phyloP scores from a whole-genome alignment of 202 grass and related monocot species.

The Schoenoplectus triqueter region DNA sequence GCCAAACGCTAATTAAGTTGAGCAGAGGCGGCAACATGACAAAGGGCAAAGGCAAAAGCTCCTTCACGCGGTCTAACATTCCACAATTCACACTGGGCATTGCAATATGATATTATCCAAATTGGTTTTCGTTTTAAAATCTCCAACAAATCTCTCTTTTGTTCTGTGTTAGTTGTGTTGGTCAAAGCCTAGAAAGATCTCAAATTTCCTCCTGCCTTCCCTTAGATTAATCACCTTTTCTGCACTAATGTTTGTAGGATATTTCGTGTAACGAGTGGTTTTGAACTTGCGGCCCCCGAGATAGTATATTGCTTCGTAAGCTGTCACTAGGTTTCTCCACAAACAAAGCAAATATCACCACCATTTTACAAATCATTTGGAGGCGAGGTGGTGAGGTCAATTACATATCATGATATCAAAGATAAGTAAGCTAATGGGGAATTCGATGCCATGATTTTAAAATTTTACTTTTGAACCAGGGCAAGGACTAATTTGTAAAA shows the following conservation, averaged over 20 bases:
- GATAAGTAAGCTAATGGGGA: not conserved
- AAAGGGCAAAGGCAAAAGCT: not conserved
- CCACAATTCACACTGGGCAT: not conserved
- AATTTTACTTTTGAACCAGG: not conserved
- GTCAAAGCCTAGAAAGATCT: slow-evolving; percentile 11
- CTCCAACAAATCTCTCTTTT: not conserved
- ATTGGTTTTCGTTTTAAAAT: slow-evolving; percentile 21
- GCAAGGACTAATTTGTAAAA: not conserved
- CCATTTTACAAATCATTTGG: too few species aligned
- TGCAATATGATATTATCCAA: not conserved
- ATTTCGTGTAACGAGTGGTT: too few species aligned
- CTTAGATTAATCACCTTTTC: too few species aligned
- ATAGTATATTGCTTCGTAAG: too few species aligned
- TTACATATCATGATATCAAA: too few species aligned
- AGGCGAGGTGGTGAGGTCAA: too few species aligned
- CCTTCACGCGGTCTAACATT: not conserved
- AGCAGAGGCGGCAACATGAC: not conserved
- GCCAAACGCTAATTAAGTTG: not conserved
- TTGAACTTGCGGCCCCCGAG: too few species aligned
- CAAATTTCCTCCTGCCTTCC: slow-evolving; percentile 28
- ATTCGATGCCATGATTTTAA: not conserved
- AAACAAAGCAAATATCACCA: too few species aligned
- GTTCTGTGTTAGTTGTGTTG: not conserved
- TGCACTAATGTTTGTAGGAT: too few species aligned
- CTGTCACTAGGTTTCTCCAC: too few species aligned